Evolutionary conservation across 2,329 filamentous ascomycete species (phyloP).

Genomic region (Colletotrichum sp.): DNA sequence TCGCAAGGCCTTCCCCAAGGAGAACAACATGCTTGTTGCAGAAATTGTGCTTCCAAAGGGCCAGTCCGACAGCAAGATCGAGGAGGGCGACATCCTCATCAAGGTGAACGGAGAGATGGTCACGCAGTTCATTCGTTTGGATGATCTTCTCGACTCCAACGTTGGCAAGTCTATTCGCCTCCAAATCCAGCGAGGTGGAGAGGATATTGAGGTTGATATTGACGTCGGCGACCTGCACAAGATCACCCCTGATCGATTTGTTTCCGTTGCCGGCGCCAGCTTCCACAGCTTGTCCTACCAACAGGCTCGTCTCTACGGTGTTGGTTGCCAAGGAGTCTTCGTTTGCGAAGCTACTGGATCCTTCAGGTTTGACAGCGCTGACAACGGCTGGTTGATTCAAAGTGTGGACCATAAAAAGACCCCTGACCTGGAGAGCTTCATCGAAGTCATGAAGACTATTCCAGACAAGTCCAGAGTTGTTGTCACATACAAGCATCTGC

Average conservation of each 20-base stretch:
- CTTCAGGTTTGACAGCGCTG: slow-evolving; percentile 89
- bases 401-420: slow-evolving; percentile 92
- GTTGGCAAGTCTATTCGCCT: slow-evolving; percentile 81
- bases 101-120: slow-evolving; percentile 93
- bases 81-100: slow-evolving; percentile 92
- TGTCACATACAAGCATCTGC: slow-evolving; percentile 92
- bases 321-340: slow-evolving; percentile 90
- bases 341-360: slow-evolving; percentile 95
- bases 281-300: slow-evolving; percentile 98
- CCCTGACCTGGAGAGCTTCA: slow-evolving; percentile 84
- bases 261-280: slow-evolving; percentile 89
- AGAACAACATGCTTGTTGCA: slow-evolving; percentile 95
- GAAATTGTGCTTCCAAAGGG: slow-evolving; percentile 94
- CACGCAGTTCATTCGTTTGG: slow-evolving; percentile 89
- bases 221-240: slow-evolving; percentile 87
- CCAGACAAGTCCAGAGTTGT: slow-evolving; percentile 85
- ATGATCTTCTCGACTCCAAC: slow-evolving; percentile 88
- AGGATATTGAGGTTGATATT: slow-evolving; percentile 85
- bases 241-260: slow-evolving; percentile 95
- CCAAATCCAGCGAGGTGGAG: slow-evolving; percentile 85
- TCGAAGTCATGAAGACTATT: slow-evolving; percentile 87
- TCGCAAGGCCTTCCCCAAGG: slow-evolving; percentile 83
- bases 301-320: slow-evolving; percentile 93
- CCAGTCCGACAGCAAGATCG: slow-evolving; percentile 83
- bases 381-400: slow-evolving; percentile 93